phyloP scores from a whole-genome alignment of 192 early-diverging fungal species.

The Backusella psychrophila region DNA sequence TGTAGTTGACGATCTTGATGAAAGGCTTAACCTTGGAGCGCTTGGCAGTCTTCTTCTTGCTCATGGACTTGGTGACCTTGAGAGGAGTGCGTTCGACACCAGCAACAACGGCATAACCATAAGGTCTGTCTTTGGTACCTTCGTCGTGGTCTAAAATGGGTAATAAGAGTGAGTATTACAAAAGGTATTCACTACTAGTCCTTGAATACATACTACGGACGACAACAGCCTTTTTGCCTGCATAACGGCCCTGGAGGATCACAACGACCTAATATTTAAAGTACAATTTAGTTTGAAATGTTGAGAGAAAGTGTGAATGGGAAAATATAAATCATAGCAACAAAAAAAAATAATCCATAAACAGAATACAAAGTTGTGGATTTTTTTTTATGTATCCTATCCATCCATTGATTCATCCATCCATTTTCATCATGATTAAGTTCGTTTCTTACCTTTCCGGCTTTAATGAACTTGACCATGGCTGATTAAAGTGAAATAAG shows the following conservation, averaged over 20 bases:
- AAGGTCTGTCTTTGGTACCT: constrained; percentile 94
- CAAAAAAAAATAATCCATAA: not conserved
- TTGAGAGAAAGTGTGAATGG: not conserved
- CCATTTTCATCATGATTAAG: not conserved
- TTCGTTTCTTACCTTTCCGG: constrained; percentile 3
- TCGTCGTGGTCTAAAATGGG: constrained; percentile 75
- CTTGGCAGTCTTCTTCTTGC: constrained; percentile 93
- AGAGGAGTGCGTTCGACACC: constrained; percentile 97
- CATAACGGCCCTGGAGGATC: constrained; percentile 96
- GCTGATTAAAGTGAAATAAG: constrained; percentile 8
- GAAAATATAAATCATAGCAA: not conserved
- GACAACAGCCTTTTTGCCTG: constrained; percentile 99
- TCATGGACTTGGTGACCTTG: constrained; percentile 96
- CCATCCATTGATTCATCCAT: not conserved
- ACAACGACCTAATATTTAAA: constrained; percentile 80
- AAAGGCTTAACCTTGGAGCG: constrained; percentile 99
- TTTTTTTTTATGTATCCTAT: not conserved
- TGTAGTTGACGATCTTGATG: constrained; percentile 98
- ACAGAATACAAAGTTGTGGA: not conserved
- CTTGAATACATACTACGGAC: constrained; percentile 67
- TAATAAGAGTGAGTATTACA: not conserved
- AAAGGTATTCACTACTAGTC: constrained; percentile 7
- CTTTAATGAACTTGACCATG: constrained; percentile 6
- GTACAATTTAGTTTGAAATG: not conserved
- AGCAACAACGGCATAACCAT: constrained; percentile 97